Evolutionary conservation across 2,329 filamentous ascomycete species (phyloP), one percentile per base, ranked within the genome.

Genomic region (Phoma sp.): DNA sequence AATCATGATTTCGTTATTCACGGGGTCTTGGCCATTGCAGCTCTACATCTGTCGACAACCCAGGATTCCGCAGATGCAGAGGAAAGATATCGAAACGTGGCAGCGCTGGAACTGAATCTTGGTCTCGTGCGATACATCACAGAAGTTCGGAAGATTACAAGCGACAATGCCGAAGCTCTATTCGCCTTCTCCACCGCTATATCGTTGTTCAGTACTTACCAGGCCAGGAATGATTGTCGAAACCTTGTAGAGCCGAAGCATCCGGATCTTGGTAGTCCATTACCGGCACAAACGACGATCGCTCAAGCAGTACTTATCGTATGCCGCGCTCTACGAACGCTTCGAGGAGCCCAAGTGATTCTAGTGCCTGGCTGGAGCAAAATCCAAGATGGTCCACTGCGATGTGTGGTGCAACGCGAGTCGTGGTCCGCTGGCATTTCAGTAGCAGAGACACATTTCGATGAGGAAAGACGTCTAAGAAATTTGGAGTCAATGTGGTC

Each of bases 21-120:
- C 51, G 76, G 74, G 11, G 69, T 80, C 4, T 60, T 80, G 7
- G 76, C 78, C 2, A 50, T 79, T 10, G 68, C 76, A 5, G 74
- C 77, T n/a, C 66, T 81, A 12, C 79, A 81, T 56, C 56, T 79
- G 20, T 75, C 75, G 11, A 73, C 70, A 18, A 42, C 69, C 67
- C 40, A 47, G n/a, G 38, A 17, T 6, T 42, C 30, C 4, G 42
- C 54, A 23, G 50, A 42, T 17, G 53, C 62, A 25, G 56, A 47
- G 47, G 48, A 64, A 14, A 25, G 34, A 2, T 62, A 66, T 20
- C 47, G 53, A 9, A 54, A 60, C 11, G 61, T 67, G 23, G 66
- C 67, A 26, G 62, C 59, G 11, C 58, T 42, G 6, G 64, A 71
- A 47, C 59, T 72, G 40, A 69, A 65, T 49, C 55, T 30, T 9